Base-by-base conservation (phyloP, 2,329 filamentous ascomycete genomes). In the Ilyonectria robusta region DNA sequence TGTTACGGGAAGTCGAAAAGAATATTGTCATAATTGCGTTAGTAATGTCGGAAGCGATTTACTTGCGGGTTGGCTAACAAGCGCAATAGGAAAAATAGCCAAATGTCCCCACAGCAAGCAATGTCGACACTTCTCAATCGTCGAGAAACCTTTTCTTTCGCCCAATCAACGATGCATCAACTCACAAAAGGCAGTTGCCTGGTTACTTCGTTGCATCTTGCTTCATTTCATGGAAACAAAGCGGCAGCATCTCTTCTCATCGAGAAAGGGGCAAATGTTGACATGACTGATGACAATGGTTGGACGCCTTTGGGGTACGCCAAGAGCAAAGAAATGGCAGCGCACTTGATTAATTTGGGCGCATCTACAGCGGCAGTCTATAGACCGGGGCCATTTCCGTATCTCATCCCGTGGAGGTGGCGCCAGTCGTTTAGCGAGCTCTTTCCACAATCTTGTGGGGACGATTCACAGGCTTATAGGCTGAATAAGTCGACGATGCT, bases 131-230 rank as follows among this genome's bases (percentile, higher is more conserved):
- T 68, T 10, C 13, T 50, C 4, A 19, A 50, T 15, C 47, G 26
- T 2, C 26, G 15, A 8, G 2, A n/a, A 15, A 0, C 11, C 6
- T 40, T 4, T 15, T 4, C 11, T 40, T 40, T 13, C 37, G 13
- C 2, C 37, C 37, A 40, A 17, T 17, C 2, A 40, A 15, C 37
- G 13, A 40, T 40, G 37, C 37, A 15, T 40, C 11, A 2, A 40
- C 37, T 37, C 1, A 9, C 6, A 37, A 37, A 9, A 9, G 6
- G 33, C 13, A 37, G 33, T 37, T 37, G 4, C 10, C 37, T n/a
- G 13, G 37, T 40, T 11, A 31, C 59, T 1, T 15, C 33, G 1
- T 5, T 69, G 8, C 65, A 69, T 6, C 2, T 50, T 4, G 65
- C 65, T 15, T 50, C 67, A 0, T 33, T 19, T 19, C 0, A 1